A percentile compares a stretch with the other conserved stretches of the same genome.
Evolutionary conservation across 2,329 filamentous ascomycete genomes (phyloP).

Genomic region (Pseudopyrenochaeta lycopersici): DNA sequence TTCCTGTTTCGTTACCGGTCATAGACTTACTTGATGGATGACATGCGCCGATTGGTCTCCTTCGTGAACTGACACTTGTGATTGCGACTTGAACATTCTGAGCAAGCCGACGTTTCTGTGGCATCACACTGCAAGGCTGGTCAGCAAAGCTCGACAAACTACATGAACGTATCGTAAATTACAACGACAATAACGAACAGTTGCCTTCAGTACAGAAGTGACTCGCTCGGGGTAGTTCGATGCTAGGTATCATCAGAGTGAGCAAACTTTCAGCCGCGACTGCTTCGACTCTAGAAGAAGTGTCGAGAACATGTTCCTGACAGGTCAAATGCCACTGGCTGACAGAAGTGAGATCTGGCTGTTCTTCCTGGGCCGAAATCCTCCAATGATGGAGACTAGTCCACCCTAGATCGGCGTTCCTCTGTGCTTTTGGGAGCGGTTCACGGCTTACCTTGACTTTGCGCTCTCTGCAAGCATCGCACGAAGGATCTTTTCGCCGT

Average conservation of each 20-base stretch:
- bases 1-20: not conserved
- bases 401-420: not conserved
- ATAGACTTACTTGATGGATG: slow-evolving; percentile 82
- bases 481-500: slow-evolving; percentile 93
- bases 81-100: slow-evolving; percentile 94
- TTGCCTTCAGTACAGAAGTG: not conserved
- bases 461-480: slow-evolving; percentile 91
- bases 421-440: not conserved
- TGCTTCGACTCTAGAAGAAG: not conserved
- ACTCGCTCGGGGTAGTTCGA: not conserved
- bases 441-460: slow-evolving; percentile 68
- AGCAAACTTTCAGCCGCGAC: not conserved
- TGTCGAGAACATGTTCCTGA: not conserved
- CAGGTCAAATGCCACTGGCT: not conserved
- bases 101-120: slow-evolving; percentile 94
- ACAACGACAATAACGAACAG: not conserved
- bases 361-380: not conserved
- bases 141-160: slow-evolving; percentile 16
- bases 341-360: not conserved
- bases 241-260: not conserved
- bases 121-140: slow-evolving; percentile 78
- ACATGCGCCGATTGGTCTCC: slow-evolving; percentile 98
- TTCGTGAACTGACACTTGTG: slow-evolving; percentile 99
- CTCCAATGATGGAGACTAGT: not conserved
- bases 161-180: not conserved